Evolutionary conservation across 2,329 filamentous ascomycete genomes (phyloP).

Genomic region (Ascochyta clinopodiicola): DNA sequence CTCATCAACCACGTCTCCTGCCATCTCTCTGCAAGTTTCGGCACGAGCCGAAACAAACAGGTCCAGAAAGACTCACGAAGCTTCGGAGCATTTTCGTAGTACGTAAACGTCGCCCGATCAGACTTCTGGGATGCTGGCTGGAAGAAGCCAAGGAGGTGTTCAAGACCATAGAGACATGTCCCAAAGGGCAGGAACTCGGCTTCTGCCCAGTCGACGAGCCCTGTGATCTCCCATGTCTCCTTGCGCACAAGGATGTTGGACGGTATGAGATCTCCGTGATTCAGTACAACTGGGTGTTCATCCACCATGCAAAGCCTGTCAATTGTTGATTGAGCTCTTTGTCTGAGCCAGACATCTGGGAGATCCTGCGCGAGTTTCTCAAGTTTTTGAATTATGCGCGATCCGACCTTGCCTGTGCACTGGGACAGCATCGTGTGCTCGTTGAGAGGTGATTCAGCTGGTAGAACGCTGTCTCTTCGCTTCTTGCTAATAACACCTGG

Average conservation of each 20-base stretch:
- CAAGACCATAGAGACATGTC: conserved; percentile 65
- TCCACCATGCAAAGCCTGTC: conserved; percentile 54
- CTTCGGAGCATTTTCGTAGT: conserved; percentile 52
- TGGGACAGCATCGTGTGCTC: conserved; percentile 19
- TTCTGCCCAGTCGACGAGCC: conserved; percentile 70
- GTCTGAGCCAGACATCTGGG: conserved; percentile 29
- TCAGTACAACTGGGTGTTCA: conserved; percentile 61
- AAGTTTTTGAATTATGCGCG: conserved; percentile 35
- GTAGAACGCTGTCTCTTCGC: conserved; percentile 7
- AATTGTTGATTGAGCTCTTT: conserved; percentile 24
- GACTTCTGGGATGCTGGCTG: conserved; percentile 13
- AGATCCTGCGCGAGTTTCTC: conserved; percentile 30
- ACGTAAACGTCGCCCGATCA: conserved; percentile 36
- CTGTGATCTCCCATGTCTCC: conserved; percentile 54
- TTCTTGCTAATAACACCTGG: background rate
- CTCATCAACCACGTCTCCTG: conserved; percentile 54
- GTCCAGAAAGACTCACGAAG: conserved; percentile 62
- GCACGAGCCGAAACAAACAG: conserved; percentile 45
- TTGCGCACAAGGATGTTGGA: conserved; percentile 63
- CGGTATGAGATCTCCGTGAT: conserved; percentile 66
- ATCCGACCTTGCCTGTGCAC: conserved; percentile 41
- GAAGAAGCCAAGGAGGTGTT: conserved; percentile 64
- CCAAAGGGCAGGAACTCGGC: conserved; percentile 68
- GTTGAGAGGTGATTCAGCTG: conserved; percentile 30
- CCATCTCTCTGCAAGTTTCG: conserved; percentile 44